Base-by-base conservation (phyloP, 768 basidiomycete genomes). In the Mycena amicta region DNA sequence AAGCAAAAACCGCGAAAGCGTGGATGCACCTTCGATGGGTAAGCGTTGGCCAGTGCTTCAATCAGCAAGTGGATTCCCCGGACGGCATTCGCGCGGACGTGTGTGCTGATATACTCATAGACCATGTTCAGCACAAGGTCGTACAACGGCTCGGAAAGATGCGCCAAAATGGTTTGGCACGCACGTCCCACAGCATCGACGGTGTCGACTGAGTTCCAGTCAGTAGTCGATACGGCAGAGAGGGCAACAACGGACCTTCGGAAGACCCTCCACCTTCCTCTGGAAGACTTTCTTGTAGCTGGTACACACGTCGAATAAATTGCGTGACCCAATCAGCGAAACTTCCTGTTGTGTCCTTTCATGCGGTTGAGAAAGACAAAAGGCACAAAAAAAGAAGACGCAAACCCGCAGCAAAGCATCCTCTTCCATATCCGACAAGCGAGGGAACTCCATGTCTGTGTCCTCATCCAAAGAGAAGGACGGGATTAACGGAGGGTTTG, bases 31-130 rank as follows among this genome's bases (percentile, higher is more conserved):
- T 93, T 93, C 51, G 70, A 75, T 3, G 93, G 85, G 65, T 92
- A 75, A 20, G 90, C 90, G 57, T 92, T 90, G 3, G 93, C 89
- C 23, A 95, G 83, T 67, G 90, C 92, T 72, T 90, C 87, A 30
- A 95, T 89, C 3, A 97, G 78, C 63, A 92, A 88, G 65, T 93
- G 91, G 26, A 95, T 89, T 2, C 89, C 91, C 25, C 91, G 85
- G 41, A 94, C 90, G 23, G 92, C 89, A 70, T 95, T 95, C 25
- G 91, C 80, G 25, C 92, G 87, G 26, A 92, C 88, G 60, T 86
- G 89, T 15, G 84, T 86, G 65, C 87, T 90, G 16, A 88, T 87
- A 67, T 94, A 93, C 67, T 93, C 87, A 69, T 81, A 90, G 55
- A 95, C 83, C 80, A 93, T 86, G 64, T 92, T 88, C 46, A 95